phyloP scores from a whole-genome alignment of 306 rosid species.

The Castanea mollissima region DNA sequence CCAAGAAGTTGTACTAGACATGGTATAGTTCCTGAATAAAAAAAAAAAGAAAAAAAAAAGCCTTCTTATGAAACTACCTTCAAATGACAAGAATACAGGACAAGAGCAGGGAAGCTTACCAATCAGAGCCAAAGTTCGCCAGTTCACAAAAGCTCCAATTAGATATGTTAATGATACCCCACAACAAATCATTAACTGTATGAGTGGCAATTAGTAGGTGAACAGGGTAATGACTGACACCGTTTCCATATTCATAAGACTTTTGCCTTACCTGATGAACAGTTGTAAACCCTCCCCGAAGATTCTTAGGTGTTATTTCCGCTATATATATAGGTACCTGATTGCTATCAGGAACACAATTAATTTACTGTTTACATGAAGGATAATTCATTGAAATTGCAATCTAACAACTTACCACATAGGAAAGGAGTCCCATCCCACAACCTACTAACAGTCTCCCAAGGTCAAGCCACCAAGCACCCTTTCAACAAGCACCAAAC shows the following conservation, averaged over 20 bases:
- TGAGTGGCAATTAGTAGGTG: constrained; percentile 19
- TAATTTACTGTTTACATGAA: not conserved
- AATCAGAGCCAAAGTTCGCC: constrained; percentile 55
- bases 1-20: constrained; percentile 63
- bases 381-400: constrained; percentile 1
- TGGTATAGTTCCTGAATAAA: constrained; percentile 51
- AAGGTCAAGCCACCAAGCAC: constrained; percentile 62
- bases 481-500: constrained; percentile 48
- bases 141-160: constrained; percentile 55
- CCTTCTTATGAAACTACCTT: not conserved
- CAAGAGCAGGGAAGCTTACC: constrained; percentile 33
- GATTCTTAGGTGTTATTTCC: constrained; percentile 72
- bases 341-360: constrained; percentile 6
- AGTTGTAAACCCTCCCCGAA: constrained; percentile 66
- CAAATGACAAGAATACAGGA: constrained; percentile 9
- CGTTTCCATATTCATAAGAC: not conserved
- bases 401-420: constrained; percentile 54
- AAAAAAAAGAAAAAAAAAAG: not conserved
- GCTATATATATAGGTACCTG: constrained; percentile 77
- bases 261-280: constrained; percentile 54
- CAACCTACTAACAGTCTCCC: constrained; percentile 82
- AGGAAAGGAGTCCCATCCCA: constrained; percentile 86
- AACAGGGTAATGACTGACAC: not conserved
- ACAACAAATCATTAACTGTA: constrained; percentile 51
- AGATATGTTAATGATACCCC: constrained; percentile 68